These are phyloP conservation scores for Pyricularia grisea DNA, from an alignment of 2,329 filamentous ascomycete species.

Conservation along the genomic window DNA sequence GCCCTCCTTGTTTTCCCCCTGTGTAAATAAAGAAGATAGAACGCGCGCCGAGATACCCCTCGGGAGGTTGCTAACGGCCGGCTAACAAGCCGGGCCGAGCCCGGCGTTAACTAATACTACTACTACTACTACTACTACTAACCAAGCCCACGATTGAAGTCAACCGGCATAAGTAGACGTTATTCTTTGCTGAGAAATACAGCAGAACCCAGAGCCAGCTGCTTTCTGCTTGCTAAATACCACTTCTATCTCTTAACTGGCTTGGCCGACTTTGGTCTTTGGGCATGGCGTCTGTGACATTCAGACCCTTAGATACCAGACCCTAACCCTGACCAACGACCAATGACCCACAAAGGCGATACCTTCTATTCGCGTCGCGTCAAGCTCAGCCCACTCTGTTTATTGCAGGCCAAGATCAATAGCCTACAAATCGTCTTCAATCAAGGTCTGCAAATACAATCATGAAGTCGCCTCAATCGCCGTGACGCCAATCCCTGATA, in stretches of 20 bases:
- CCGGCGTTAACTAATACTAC: too few relatives aligned
- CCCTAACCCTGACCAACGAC: not conserved
- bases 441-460: not conserved
- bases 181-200: not conserved
- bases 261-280: not conserved
- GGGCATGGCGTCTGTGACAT: not conserved
- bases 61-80: too few relatives aligned
- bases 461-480: not conserved
- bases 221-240: not conserved
- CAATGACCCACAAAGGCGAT: not conserved
- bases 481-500: not conserved
- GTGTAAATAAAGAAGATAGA: too few relatives aligned
- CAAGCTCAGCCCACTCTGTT: not conserved
- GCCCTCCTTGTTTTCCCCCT: too few relatives aligned
- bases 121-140: too few relatives aligned
- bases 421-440: not conserved
- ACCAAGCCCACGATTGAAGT: not conserved
- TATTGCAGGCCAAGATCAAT: not conserved
- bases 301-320: not conserved
- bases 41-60: too few relatives aligned
- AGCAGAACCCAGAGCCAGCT: not conserved
- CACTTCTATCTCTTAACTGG: not conserved
- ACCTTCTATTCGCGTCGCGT: not conserved
- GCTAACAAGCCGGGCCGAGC: too few relatives aligned
- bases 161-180: not conserved